These are phyloP conservation scores for Russula ochroleuca DNA, from an alignment of 768 basidiomycete genomes.

Conservation along the genomic window DNA sequence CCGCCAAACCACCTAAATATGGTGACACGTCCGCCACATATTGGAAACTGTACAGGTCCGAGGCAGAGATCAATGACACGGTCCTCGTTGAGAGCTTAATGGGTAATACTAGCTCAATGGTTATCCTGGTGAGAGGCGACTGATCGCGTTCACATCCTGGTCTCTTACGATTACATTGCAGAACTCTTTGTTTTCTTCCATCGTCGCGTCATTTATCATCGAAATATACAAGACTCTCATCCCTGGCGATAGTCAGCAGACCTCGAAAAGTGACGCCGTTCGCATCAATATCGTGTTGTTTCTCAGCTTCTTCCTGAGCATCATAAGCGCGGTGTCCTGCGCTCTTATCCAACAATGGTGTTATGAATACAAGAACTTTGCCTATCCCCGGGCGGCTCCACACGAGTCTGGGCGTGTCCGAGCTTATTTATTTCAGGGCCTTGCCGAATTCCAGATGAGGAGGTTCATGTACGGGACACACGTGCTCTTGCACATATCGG, in stretches of 20 bases:
- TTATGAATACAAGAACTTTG: slow-evolving; percentile 5
- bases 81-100: slow-evolving; percentile 18
- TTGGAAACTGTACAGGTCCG: slow-evolving; percentile 22
- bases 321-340: slow-evolving; percentile 18
- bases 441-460: slow-evolving; percentile 12
- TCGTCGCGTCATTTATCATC: slow-evolving; percentile 26
- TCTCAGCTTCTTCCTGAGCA: slow-evolving; percentile 18
- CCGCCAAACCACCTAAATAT: no score
- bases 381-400: slow-evolving; percentile 7
- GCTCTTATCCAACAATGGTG: slow-evolving; percentile 26
- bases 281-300: slow-evolving; percentile 20
- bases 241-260: slow-evolving; percentile 9
- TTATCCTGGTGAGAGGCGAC: slow-evolving; percentile 21
- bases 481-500: slow-evolving; percentile 14
- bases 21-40: no score
- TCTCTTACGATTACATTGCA: not conserved
- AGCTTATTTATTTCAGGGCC: slow-evolving; percentile 10
- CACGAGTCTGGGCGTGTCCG: slow-evolving; percentile 20
- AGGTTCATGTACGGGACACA: slow-evolving; percentile 14
- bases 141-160: not conserved
- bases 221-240: slow-evolving; percentile 23
- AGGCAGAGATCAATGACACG: slow-evolving; percentile 18
- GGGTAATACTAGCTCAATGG: slow-evolving; percentile 23
- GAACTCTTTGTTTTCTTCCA: slow-evolving; percentile 24
- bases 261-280: slow-evolving; percentile 4